Conservation (phyloP, 345 rosid species). For the Eucalyptus pauciflora region DNA sequence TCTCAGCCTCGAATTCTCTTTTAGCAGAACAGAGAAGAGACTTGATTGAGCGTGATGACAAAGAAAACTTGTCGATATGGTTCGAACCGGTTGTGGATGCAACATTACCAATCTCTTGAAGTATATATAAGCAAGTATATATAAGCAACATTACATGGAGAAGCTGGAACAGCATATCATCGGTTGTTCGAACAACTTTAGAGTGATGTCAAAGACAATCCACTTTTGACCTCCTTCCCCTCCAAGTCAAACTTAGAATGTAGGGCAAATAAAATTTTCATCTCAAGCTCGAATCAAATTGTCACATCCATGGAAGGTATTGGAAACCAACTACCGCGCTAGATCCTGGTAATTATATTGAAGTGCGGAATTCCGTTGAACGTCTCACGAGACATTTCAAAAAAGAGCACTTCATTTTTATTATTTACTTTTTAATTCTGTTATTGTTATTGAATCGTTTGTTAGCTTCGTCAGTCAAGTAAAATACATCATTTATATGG, state of each 20-base stretch:
- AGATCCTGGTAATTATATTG: not conserved
- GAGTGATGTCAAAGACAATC: slow-evolving; percentile 66
- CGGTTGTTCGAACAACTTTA: slow-evolving; percentile 60
- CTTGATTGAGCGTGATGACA: not conserved
- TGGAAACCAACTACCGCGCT: not conserved
- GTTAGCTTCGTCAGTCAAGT: no score
- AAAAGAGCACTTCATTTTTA: not conserved
- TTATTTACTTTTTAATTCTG: not conserved
- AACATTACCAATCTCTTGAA: not conserved
- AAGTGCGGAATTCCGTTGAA: not conserved
- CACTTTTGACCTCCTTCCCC: slow-evolving; percentile 28
- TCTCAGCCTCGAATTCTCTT: not conserved
- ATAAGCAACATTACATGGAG: no score
- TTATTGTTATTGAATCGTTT: not conserved
- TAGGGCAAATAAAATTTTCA: not conserved
- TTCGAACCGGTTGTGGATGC: not conserved
- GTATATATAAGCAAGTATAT: not conserved
- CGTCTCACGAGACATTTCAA: not conserved
- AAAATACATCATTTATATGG: not conserved
- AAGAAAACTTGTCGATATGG: not conserved
- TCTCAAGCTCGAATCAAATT: not conserved
- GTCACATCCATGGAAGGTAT: not conserved
- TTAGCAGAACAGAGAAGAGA: not conserved
- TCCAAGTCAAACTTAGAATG: slow-evolving; percentile 10
- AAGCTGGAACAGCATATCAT: not conserved